phyloP scores from a whole-genome alignment of 176 grass and related monocot genomes.

The Otatea glauca region DNA sequence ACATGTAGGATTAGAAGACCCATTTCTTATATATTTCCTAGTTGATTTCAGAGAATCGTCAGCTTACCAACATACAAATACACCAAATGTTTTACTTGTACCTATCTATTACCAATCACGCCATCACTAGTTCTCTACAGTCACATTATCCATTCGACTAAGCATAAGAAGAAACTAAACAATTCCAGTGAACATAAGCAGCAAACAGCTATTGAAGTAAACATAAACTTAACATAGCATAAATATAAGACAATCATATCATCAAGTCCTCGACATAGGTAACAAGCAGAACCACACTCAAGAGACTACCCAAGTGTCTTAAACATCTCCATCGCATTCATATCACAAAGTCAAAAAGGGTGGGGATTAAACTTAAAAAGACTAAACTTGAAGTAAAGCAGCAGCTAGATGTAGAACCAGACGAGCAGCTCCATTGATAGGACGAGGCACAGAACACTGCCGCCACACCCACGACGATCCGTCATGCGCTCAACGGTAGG shows the following conservation, averaged over 20 bases:
- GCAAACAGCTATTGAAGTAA: background rate
- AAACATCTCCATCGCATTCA: conserved; percentile 21
- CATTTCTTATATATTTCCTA: too few relatives aligned
- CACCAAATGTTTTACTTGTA: too few relatives aligned
- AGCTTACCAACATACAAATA: too few relatives aligned
- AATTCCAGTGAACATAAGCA: too few relatives aligned
- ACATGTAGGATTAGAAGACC: too few relatives aligned
- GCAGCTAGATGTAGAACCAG: background rate
- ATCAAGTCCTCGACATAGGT: background rate
- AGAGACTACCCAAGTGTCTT: background rate
- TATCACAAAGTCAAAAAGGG: conserved; percentile 12
- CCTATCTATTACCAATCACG: too few relatives aligned
- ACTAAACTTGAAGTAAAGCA: background rate
- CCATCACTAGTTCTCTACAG: too few relatives aligned
- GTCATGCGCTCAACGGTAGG: conserved; percentile 58
- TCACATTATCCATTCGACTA: too few relatives aligned
- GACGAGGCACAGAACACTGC: background rate
- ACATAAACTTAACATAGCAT: background rate
- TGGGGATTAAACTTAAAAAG: background rate
- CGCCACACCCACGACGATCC: background rate
- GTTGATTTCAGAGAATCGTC: too few relatives aligned
- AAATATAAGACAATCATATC: background rate
- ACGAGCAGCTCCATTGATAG: background rate
- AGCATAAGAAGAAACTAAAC: background rate
- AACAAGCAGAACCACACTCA: background rate